Conservation (phyloP, 1,284 basidiomycete species). For the Ceratobasidium sp. region DNA sequence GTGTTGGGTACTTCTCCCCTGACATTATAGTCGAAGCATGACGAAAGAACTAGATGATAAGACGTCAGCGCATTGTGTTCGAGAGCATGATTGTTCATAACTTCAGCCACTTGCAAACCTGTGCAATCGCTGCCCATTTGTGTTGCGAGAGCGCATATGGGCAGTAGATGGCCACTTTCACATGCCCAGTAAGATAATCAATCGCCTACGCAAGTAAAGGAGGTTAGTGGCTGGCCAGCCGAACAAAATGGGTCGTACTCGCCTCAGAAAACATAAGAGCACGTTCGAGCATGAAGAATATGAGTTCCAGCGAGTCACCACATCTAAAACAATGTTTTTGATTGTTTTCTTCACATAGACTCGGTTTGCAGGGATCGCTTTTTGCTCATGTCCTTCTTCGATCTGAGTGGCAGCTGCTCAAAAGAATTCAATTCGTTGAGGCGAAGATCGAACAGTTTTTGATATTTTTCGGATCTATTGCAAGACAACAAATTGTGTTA, state of each 20-base stretch:
- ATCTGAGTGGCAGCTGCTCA: not conserved
- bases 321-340: slow-evolving; percentile 1
- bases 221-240: no score
- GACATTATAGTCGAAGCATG: not conserved
- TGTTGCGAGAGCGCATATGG: slow-evolving; percentile 2
- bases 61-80: no score
- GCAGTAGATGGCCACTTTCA: not conserved
- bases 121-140: not conserved
- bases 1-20: slow-evolving; percentile 39
- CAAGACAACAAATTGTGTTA: not conserved
- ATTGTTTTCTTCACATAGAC: not conserved
- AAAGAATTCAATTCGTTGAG: slow-evolving; percentile 21
- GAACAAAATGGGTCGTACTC: no score
- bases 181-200: not conserved
- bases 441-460: no score
- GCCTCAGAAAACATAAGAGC: not conserved
- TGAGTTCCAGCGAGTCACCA: not conserved
- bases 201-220: not conserved
- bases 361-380: not conserved
- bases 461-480: not conserved
- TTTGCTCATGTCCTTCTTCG: not conserved
- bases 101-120: slow-evolving; percentile 1
- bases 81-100: not conserved
- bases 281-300: slow-evolving; percentile 3
- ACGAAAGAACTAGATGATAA: slow-evolving; percentile 1